Base-by-base conservation (phyloP, 192 early-diverging fungal species). In the Thoreauomyces humboldtii region DNA sequence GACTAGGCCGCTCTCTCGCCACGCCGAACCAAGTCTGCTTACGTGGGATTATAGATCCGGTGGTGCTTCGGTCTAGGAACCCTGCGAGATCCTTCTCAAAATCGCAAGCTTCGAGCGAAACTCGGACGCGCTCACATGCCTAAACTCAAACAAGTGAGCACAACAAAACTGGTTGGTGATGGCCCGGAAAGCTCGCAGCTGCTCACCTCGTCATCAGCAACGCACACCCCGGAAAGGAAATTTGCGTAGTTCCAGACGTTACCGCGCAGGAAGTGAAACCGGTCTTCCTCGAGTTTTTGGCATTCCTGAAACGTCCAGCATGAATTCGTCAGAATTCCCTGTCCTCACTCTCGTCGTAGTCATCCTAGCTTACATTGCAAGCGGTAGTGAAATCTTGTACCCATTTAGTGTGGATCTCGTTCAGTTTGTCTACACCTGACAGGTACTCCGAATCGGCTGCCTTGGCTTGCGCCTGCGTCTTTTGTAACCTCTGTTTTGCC, bases 181-280 rank as follows among this genome's bases (percentile, higher is more conserved):
- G n/a, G n/a, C n/a, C n/a, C n/a, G n/a, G n/a, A n/a, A n/a, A n/a
- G n/a, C n/a, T n/a, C n/a, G n/a, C n/a, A n/a, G n/a, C 38, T 41
- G 17, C 69, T 17, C 42, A 76, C 78, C 65, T 78, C 77, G 60
- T 83, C 82, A 51, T 84, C 77, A 0, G 77, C 41, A 11, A 84
- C 81, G 58, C 82, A 84, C n/a, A 70, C 64, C n/a, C 63, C 71
- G 2, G 76, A 73, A 9, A 84, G 35, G 25, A 84, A 75, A 55
- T 84, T 84, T 2, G 78, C 71, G 50, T 78, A 84, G 38, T 77
- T 76, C 82, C 82, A 84, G 21, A 84, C 29, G 29, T 61, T 65
- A 17, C 51, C 74, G 17, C 78, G 52, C 58, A 84, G 33, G 56
- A 74, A 83, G 42, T 79, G 61, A 44, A 84, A 70, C 42, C 82